Conservation (phyloP, 2,329 filamentous ascomycete species). For the Orbilia quercus region DNA sequence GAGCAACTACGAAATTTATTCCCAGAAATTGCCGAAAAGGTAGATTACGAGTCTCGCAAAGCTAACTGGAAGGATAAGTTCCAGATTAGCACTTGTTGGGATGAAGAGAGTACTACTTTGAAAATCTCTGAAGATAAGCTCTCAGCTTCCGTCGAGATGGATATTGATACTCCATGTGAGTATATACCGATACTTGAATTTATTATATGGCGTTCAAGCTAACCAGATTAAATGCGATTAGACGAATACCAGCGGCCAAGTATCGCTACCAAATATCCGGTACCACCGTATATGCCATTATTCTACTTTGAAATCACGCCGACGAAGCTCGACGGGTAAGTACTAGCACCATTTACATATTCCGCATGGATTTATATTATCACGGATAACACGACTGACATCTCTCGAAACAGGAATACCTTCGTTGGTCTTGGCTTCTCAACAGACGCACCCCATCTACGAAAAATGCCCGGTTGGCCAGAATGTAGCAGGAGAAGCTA, state of each 20-base stretch:
- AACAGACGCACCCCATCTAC: slow-evolving; percentile 11
- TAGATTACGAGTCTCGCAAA: slow-evolving; percentile 13
- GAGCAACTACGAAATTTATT: slow-evolving; percentile 1
- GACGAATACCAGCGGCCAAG: not conserved
- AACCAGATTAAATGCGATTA: not conserved
- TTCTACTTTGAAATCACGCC: slow-evolving; percentile 44
- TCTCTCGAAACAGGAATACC: not conserved
- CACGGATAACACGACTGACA: not conserved
- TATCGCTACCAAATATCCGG: slow-evolving; percentile 1
- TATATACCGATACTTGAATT: too few relatives aligned
- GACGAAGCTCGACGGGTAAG: not conserved
- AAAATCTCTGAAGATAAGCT: slow-evolving; percentile 20
- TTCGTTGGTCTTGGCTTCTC: slow-evolving; percentile 9
- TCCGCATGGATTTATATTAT: not conserved
- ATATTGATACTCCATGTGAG: slow-evolving; percentile 3
- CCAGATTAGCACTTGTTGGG: not conserved
- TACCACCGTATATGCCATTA: slow-evolving; percentile 15
- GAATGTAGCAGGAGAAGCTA: not conserved
- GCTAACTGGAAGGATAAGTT: slow-evolving; percentile 10
- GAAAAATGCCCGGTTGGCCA: slow-evolving; percentile 16
- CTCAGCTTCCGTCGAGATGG: not conserved
- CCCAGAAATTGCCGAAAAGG: not conserved
- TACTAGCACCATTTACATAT: not conserved
- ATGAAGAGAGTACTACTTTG: not conserved
- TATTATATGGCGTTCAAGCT: too few relatives aligned